Conservation (phyloP, 441 rosid species). For the Dalechampia spathulata region DNA sequence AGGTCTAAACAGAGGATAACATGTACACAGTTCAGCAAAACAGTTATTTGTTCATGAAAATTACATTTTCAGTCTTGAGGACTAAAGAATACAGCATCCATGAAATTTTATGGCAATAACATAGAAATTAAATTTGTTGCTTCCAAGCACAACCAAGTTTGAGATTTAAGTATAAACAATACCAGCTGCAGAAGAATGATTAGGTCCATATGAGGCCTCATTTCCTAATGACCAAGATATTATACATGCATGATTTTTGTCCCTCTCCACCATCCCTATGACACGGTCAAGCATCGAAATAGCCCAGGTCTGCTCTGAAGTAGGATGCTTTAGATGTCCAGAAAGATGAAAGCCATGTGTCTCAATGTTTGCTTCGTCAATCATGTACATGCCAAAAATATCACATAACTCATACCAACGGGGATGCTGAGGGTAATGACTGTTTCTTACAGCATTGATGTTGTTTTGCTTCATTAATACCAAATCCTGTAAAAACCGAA, state of each 20-base stretch:
- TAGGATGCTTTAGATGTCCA: constrained; percentile 84
- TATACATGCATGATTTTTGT: constrained; percentile 92
- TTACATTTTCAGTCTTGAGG: neutral
- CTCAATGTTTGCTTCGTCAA: constrained; percentile 98
- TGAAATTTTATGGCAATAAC: neutral
- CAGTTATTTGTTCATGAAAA: neutral
- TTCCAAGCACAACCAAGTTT: constrained; percentile 5
- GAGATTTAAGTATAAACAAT: constrained; percentile 14
- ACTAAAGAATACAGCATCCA: neutral
- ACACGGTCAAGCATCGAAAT: constrained; percentile 94
- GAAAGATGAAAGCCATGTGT: constrained; percentile 85
- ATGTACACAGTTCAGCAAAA: neutral
- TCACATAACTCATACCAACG: constrained; percentile 98
- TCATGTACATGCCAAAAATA: constrained; percentile 96
- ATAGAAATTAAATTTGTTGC: neutral
- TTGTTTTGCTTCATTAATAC: constrained; percentile 91
- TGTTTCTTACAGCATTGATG: constrained; percentile 92
- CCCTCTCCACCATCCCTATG: constrained; percentile 97
- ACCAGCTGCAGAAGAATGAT: constrained; percentile 98
- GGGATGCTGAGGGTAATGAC: constrained; percentile 99
- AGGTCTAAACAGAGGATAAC: neutral
- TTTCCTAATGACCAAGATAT: constrained; percentile 96
- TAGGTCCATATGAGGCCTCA: constrained; percentile 94
- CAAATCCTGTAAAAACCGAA: constrained; percentile 60
- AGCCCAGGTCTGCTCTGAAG: constrained; percentile 85